Percentiles rank a stretch among this genome's conserved stretches.
Conservation (phyloP, 768 basidiomycete genomes). For the Hirschioporus abietinus region DNA sequence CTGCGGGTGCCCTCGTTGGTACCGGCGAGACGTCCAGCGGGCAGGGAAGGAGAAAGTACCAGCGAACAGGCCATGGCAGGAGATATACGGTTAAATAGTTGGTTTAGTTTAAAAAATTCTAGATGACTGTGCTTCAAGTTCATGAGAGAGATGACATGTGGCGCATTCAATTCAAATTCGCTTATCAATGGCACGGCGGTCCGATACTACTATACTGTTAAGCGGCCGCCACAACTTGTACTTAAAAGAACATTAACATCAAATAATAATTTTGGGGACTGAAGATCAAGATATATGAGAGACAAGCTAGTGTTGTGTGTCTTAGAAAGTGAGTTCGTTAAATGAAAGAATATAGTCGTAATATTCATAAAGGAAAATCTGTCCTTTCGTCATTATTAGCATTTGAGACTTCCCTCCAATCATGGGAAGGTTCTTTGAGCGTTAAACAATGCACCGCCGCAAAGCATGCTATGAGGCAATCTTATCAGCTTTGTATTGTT, state of each 20-base stretch:
- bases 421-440: constrained; percentile 10
- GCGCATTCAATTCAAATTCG: background rate
- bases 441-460: constrained; percentile 12
- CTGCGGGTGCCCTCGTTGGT: background rate
- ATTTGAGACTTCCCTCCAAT: constrained; percentile 8
- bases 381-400: background rate
- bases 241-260: too few species aligned
- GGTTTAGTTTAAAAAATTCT: too few species aligned
- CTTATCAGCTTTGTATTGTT: background rate
- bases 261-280: too few species aligned
- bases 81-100: too few species aligned
- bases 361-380: background rate
- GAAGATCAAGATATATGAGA: too few species aligned
- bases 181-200: background rate
- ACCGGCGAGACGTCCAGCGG: background rate
- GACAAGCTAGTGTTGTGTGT: too few species aligned
- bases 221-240: too few species aligned
- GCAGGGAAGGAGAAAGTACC: background rate
- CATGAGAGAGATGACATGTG: background rate
- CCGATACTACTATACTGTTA: background rate
- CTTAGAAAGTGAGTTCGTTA: background rate
- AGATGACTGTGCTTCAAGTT: too few species aligned
- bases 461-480: constrained; percentile 6
- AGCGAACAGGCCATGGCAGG: background rate
- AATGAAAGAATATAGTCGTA: background rate